Conservation (phyloP, 495 filamentous ascomycete genomes). For the Talaromyces proteolyticus region DNA sequence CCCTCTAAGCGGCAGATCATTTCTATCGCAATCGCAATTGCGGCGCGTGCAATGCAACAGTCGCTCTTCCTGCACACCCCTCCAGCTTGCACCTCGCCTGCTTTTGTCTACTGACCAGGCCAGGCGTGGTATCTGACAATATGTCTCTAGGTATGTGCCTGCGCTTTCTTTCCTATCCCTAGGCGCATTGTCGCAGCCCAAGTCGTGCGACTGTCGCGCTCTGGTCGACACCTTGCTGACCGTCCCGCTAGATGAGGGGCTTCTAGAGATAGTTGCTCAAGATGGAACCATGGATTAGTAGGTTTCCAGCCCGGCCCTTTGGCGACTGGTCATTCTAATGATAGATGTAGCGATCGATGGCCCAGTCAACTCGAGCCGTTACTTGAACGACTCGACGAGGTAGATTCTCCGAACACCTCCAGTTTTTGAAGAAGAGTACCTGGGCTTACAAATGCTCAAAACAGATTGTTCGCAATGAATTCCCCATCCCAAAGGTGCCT, state of each 20-base stretch:
- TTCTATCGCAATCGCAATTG: not conserved
- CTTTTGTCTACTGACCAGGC: conserved; percentile 1
- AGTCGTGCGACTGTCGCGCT: no score
- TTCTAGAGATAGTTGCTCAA: conserved; percentile 55
- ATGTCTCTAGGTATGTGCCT: conserved; percentile 34
- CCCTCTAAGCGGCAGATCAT: not conserved
- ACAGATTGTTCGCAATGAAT: conserved; percentile 48
- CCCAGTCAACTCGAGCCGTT: conserved; percentile 43
- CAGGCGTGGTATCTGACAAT: no score
- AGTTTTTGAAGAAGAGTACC: no score
- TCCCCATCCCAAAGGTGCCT: conserved; percentile 40
- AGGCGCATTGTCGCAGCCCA: no score
- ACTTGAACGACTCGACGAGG: conserved; percentile 47
- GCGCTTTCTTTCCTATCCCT: no score
- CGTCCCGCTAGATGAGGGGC: conserved; percentile 46
- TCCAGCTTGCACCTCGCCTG: not conserved
- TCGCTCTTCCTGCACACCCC: conserved; percentile 1
- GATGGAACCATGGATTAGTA: conserved; percentile 69
- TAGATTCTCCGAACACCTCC: conserved; percentile 16
- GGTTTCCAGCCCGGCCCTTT: conserved; percentile 14
- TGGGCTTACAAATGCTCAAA: no score
- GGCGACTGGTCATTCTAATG: conserved; percentile 18
- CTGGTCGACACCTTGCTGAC: not conserved
- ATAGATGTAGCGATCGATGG: conserved; percentile 46
- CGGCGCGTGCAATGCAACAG: no score